Percentiles rank a stretch among this genome's conserved stretches.
These are phyloP conservation scores for Exophiala alcalophila DNA, from an alignment of 2,329 filamentous ascomycete species.

Conservation along the genomic window DNA sequence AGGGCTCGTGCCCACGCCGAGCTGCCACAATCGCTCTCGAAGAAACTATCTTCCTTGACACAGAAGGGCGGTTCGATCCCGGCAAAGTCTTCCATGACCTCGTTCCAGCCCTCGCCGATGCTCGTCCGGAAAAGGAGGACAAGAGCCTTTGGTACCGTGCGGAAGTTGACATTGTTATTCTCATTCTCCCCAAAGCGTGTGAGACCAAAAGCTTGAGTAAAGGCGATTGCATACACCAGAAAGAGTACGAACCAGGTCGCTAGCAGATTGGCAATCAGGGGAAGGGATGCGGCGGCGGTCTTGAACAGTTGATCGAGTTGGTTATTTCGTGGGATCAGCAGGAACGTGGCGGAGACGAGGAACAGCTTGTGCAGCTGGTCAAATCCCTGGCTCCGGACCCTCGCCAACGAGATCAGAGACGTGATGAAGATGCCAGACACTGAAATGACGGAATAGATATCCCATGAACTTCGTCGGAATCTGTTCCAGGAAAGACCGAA, in stretches of 20 bases:
- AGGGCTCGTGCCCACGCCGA: conserved; percentile 80
- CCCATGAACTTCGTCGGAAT: conserved; percentile 92
- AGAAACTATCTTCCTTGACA: conserved; percentile 68
- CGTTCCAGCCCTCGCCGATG: conserved; percentile 93
- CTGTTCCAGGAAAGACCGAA: conserved; percentile 86
- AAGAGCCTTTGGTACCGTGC: conserved; percentile 87
- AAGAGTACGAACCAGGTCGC: conserved; percentile 98
- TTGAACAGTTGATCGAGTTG: conserved; percentile 98
- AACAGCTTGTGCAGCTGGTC: conserved; percentile 89
- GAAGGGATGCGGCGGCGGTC: conserved; percentile 89
- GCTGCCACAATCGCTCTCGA: conserved; percentile 89
- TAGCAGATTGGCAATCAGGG: conserved; percentile 83
- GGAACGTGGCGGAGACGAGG: conserved; percentile 80
- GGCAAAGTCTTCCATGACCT: conserved; percentile 94
- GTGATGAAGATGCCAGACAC: conserved; percentile 79
- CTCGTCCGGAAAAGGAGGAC: conserved; percentile 92
- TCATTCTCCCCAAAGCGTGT: conserved; percentile 78
- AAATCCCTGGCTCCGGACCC: conserved; percentile 58
- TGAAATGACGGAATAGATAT: conserved; percentile 78
- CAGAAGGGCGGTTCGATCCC: conserved; percentile 76
- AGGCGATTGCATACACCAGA: conserved; percentile 89
- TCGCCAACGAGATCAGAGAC: conserved; percentile 69
- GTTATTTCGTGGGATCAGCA: conserved; percentile 94
- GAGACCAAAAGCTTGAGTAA: conserved; percentile 93
- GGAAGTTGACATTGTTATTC: conserved; percentile 80